Evolutionary conservation across 2,329 filamentous ascomycete species (phyloP), one percentile per base, ranked within the genome.

Genomic region (Claviceps pazoutovae): DNA sequence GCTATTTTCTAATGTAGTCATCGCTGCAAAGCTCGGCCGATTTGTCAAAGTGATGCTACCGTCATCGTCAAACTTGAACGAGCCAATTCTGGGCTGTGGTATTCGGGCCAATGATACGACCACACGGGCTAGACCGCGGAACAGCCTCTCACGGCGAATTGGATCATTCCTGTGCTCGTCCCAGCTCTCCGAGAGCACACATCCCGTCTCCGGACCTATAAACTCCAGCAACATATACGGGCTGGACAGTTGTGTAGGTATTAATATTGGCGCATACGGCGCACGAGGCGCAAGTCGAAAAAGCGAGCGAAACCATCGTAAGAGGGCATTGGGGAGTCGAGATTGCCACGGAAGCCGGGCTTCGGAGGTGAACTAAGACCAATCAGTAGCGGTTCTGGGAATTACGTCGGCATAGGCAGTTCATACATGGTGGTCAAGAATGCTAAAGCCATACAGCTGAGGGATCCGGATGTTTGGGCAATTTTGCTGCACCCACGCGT

Each of bases 1-100:
- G 13, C 64, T 56, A 56, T 66, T 68, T 56, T 68, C 66, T 9
- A 67, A 54, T 3, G 65, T 62, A 17, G 61, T 54, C 11, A 36
- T 26, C 5, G 36, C 34, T 8, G 34, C 61, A 50, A 56, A 53
- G 9, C 64, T 56, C n/a, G 64, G 64, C 47, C 64, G 62, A 53
- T 34, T 48, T n/a, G 36, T 58, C 44, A 66, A 54, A 16, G 57
- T 58, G 14, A 68, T 54, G 2, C 59, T 66, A 49, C 62, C 61
- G 42, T 58, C 54, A 51, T 68, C 26, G 51, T 58, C 43, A 56
- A 66, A 64, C 4, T 54, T 52, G 42, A 63, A 63, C 8, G 62
- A 59, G 5, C 56, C 64, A 34, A 66, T 64, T 6, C 58, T 58
- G 5, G 61, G 57, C 49, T 61, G 62, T 6, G 62, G 62, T 11